Evolutionary conservation across 306 rosid genomes (phyloP).

Genomic region (Quercus cerris): DNA sequence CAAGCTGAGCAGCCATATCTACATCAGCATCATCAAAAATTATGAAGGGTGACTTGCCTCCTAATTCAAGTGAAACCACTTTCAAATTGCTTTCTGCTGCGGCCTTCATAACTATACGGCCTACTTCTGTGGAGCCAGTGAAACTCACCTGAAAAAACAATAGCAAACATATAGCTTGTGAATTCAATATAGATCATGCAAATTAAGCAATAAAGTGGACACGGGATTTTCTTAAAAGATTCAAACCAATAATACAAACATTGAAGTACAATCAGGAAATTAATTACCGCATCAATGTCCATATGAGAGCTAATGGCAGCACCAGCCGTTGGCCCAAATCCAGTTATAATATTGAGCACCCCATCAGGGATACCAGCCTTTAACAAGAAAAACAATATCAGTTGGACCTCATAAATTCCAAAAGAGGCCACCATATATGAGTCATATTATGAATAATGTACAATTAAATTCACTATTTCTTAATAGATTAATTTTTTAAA

Average conservation of each 20-base stretch:
- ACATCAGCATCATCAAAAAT: slow-evolving; percentile 79
- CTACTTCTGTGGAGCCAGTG: slow-evolving; percentile 81
- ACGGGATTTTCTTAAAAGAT: not conserved
- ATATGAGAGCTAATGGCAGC: slow-evolving; percentile 69
- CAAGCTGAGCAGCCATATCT: slow-evolving; percentile 63
- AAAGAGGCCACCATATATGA: too few species aligned
- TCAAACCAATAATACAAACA: not conserved
- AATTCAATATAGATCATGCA: not conserved
- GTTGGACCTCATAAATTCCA: not conserved
- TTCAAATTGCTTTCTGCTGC: slow-evolving; percentile 84
- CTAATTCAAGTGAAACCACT: slow-evolving; percentile 75
- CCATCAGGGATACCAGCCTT: slow-evolving; percentile 95
- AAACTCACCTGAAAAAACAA: slow-evolving; percentile 29
- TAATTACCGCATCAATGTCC: slow-evolving; percentile 74
- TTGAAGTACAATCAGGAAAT: not conserved
- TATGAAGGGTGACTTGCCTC: slow-evolving; percentile 86
- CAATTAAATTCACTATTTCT: too few species aligned
- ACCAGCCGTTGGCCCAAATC: slow-evolving; percentile 79
- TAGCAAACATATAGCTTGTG: not conserved
- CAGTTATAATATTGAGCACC: slow-evolving; percentile 76
- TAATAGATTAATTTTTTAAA: too few species aligned
- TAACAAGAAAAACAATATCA: not conserved
- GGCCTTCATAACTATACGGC: slow-evolving; percentile 71
- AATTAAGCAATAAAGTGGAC: not conserved
- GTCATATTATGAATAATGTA: not conserved